Base-by-base conservation (phyloP, 2,329 filamentous ascomycete genomes). In the Colletotrichum euphorbiae region DNA sequence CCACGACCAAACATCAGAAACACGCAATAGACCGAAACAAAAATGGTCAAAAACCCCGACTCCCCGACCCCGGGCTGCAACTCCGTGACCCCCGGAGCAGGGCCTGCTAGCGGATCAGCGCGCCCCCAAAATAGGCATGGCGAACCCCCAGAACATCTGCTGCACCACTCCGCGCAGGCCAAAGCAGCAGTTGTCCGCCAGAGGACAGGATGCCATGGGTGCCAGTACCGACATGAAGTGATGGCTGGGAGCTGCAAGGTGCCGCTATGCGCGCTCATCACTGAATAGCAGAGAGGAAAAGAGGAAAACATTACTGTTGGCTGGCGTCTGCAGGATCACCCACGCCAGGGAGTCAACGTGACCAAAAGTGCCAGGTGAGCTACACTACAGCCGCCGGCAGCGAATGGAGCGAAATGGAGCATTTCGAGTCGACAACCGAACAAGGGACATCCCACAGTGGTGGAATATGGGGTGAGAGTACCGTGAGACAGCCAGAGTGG, bases 41-140 rank as follows among this genome's bases (percentile, higher is more conserved):
- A 58, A 24, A 11, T 36, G 33, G 48, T 43, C 54, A 69, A 50
- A 66, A 55, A 8, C 33, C 13, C 61, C 54, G 61, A 68, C 38
- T 59, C 28, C 46, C 52, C 54, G 40, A 55, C 61, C 43, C 55
- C 66, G 66, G 66, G 38, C 61, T 59, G 54, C 19, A 33, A 60
- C 61, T 59, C 66, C 66, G 61, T 43, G 40, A 36, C 38, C 54
- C 61, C 65, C 61, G 61, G 65, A 50, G 42, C 65, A 65, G 46
- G 48, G 33, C 33, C 31, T 6, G 48, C 54, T 60, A 50, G 66
- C 66, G 61, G 66, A 69, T 66, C 66, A 66, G 50, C 66, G 61
- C 66, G 62, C 66, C 11, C 52, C 42, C 9, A 43, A 60, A 60
- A 59, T 48, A 59, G 33, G 48, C 40, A 56, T 64, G 42, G 61